These are phyloP conservation scores for Naganishia friedmannii DNA, from an alignment of 768 basidiomycete genomes.

Conservation along the genomic window DNA sequence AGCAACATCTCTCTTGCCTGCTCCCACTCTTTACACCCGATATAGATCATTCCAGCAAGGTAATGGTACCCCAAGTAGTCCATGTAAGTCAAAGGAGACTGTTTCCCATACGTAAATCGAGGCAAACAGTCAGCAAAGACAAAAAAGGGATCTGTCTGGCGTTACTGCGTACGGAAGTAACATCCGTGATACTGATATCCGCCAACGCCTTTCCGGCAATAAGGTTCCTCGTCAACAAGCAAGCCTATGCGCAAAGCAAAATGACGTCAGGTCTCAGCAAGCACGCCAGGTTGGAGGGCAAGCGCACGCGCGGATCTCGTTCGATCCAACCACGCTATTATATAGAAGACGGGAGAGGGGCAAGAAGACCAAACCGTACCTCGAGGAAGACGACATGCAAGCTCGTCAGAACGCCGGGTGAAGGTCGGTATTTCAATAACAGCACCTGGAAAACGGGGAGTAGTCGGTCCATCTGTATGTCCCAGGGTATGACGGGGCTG, in stretches of 20 bases:
- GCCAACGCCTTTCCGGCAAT: neutral
- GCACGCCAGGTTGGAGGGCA: no score
- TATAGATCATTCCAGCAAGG: slow-evolving; percentile 19
- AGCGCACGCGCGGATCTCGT: no score
- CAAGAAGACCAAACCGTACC: neutral
- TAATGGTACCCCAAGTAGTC: slow-evolving; percentile 29
- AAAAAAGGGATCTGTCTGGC: neutral
- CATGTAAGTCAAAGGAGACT: slow-evolving; percentile 14
- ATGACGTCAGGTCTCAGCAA: no score
- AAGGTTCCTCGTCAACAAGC: slow-evolving; percentile 4
- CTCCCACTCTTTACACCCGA: slow-evolving; percentile 23
- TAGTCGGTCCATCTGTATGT: neutral
- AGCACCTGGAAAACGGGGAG: neutral
- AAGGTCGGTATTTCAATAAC: neutral
- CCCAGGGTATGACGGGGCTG: neutral
- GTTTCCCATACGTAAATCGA: neutral
- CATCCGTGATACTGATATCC: neutral
- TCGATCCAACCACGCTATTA: no score
- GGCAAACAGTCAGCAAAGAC: neutral
- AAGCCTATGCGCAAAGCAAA: slow-evolving; percentile 7
- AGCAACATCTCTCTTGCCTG: slow-evolving; percentile 27
- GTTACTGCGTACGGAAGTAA: slow-evolving; percentile 1
- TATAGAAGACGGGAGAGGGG: neutral
- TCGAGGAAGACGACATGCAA: slow-evolving; percentile 5
- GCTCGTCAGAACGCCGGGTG: neutral